Evolutionary conservation across 805 yeast genomes (phyloP).

Genomic region (Kodamaea leandrae): DNA sequence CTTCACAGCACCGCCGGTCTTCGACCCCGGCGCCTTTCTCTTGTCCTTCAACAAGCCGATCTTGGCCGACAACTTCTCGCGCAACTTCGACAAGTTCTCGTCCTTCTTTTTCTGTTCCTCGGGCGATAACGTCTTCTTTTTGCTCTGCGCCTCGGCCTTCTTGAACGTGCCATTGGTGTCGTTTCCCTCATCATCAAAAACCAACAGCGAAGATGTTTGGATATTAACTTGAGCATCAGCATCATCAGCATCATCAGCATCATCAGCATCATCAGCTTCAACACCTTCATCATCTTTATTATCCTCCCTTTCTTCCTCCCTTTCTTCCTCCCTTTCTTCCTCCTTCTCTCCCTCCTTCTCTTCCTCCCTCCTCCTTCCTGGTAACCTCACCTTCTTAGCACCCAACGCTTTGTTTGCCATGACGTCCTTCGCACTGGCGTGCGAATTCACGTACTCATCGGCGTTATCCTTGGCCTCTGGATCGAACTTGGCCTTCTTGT

Average conservation of each 20-base stretch:
- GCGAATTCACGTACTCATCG: conserved; percentile 40
- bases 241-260: conserved; percentile 2
- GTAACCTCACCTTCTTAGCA: conserved; percentile 51
- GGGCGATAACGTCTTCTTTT: conserved; percentile 32
- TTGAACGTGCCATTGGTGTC: conserved; percentile 26
- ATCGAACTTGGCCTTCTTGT: conserved; percentile 71
- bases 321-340: conserved; percentile 16
- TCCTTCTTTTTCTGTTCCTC: conserved; percentile 51
- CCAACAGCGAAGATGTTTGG: conserved; percentile 39
- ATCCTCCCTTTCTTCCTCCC: conserved; percentile 18
- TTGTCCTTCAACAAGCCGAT: conserved; percentile 68
- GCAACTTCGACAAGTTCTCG: conserved; percentile 61
- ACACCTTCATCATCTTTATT: conserved; percentile 14
- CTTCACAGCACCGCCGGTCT: conserved; percentile 74
- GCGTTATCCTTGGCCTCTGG: conserved; percentile 51
- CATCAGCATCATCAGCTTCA: conserved; percentile 8
- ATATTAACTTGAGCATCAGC: conserved; percentile 4
- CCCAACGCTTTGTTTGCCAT: conserved; percentile 50
- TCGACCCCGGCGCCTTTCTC: conserved; percentile 90
- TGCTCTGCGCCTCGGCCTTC: conserved; percentile 17
- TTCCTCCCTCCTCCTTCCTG: conserved; percentile 20
- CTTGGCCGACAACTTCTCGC: conserved; percentile 74
- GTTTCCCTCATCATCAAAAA: conserved; percentile 74
- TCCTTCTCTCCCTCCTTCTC: conserved; percentile 11
- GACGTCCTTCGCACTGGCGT: conserved; percentile 59